Evolutionary conservation across 768 basidiomycete species (phyloP).

Genomic region (Coprinopsis strossmayeri): DNA sequence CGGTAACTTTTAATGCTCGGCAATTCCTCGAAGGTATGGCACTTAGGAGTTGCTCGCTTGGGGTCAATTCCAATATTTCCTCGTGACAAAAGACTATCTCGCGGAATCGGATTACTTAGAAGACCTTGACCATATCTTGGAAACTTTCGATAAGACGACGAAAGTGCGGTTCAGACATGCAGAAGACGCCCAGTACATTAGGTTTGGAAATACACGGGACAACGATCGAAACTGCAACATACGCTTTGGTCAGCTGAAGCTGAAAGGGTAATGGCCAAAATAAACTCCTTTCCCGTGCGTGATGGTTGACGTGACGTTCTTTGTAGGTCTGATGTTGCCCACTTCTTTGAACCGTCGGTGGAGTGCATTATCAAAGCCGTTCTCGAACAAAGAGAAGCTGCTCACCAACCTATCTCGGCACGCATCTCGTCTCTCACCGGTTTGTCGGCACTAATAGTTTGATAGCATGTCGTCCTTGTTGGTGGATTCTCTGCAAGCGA

Average conservation of each 20-base stretch:
- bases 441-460: background rate
- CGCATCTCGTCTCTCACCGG: background rate
- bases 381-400: slow-evolving; percentile 12
- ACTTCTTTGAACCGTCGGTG: slow-evolving; percentile 23
- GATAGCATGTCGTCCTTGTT: slow-evolving; percentile 35
- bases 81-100: slow-evolving; percentile 31
- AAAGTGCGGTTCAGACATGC: slow-evolving; percentile 37
- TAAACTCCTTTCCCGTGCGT: background rate
- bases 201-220: slow-evolving; percentile 38
- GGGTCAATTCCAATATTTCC: no score
- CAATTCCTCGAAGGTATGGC: slow-evolving; percentile 33
- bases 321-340: slow-evolving; percentile 16
- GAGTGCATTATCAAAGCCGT: slow-evolving; percentile 18
- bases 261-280: slow-evolving; percentile 25
- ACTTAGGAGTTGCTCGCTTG: no score
- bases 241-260: slow-evolving; percentile 37
- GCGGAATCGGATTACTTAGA: slow-evolving; percentile 29
- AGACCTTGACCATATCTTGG: slow-evolving; percentile 34
- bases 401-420: slow-evolving; percentile 12
- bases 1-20: slow-evolving; percentile 32
- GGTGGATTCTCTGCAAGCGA: slow-evolving; percentile 50
- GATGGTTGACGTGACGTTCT: no score
- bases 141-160: slow-evolving; percentile 41
- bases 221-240: slow-evolving; percentile 33
- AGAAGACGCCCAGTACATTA: slow-evolving; percentile 37